Conservation (phyloP, 345 rosid genomes). For the Eucalyptus marginata region DNA sequence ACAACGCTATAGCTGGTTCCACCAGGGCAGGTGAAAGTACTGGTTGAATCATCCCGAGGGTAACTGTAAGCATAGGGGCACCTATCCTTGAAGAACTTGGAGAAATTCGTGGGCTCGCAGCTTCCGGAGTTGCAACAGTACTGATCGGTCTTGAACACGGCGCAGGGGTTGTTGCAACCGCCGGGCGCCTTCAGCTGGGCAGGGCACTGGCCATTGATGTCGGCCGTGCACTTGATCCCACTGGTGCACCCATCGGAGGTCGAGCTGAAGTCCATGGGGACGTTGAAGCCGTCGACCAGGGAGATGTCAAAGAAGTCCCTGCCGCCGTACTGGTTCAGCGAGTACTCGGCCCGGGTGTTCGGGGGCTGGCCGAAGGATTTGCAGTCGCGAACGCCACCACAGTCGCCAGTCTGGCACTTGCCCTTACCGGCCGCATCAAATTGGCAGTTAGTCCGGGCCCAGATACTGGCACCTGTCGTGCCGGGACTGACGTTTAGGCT, state of each 20-base stretch:
- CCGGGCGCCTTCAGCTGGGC: background rate
- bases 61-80: constrained; percentile 13
- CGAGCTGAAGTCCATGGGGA: constrained; percentile 11
- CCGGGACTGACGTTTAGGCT: background rate
- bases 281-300: constrained; percentile 15
- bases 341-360: constrained; percentile 2
- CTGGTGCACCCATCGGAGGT: background rate
- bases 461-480: background rate
- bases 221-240: background rate
- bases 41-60: constrained; percentile 6
- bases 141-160: constrained; percentile 8
- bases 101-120: background rate
- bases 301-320: constrained; percentile 17
- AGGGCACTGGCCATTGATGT: constrained; percentile 9
- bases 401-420: constrained; percentile 13
- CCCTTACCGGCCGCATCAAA: constrained; percentile 11
- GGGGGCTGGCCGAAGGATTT: constrained; percentile 1
- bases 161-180: constrained; percentile 18
- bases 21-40: constrained; percentile 12
- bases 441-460: constrained; percentile 11
- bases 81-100: constrained; percentile 3
- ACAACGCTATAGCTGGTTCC: constrained; percentile 11
- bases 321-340: background rate
- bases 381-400: constrained; percentile 4
- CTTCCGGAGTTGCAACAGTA: constrained; percentile 2